These are phyloP conservation scores for Boletus bicolor DNA, from an alignment of 768 basidiomycete species.

Conservation along the genomic window DNA sequence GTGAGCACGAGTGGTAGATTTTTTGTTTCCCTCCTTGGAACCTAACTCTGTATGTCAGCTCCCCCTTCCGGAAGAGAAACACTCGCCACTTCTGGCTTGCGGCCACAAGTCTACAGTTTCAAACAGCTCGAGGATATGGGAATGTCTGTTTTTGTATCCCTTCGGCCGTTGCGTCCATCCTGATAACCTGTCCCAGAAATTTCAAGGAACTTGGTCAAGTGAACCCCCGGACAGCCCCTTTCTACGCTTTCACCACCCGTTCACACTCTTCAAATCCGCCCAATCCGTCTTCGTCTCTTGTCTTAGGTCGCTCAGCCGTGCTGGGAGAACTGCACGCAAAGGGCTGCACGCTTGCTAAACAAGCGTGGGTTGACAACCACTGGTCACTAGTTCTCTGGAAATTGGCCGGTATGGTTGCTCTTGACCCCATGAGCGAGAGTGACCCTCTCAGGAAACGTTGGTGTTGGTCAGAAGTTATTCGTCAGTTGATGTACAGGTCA, in stretches of 20 bases:
- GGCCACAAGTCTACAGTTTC: conserved; percentile 44
- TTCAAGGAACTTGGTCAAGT: conserved; percentile 50
- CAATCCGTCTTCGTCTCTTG: conserved; percentile 17
- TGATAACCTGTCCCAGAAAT: conserved; percentile 39
- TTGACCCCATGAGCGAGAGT: conserved; percentile 61
- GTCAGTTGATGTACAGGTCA: conserved; percentile 85
- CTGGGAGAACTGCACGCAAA: conserved; percentile 49
- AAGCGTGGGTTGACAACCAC: conserved; percentile 88
- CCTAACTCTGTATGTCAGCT: conserved; percentile 21
- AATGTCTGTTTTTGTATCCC: conserved; percentile 41
- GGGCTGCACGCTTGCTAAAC: conserved; percentile 68
- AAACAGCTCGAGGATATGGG: conserved; percentile 48
- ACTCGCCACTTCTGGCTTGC: conserved; percentile 47
- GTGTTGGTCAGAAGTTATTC: conserved; percentile 79
- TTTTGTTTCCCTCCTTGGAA: background rate
- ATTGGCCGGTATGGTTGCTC: conserved; percentile 74
- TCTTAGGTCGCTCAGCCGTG: conserved; percentile 52
- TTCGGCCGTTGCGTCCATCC: background rate
- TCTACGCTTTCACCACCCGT: conserved; percentile 55
- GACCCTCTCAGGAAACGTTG: conserved; percentile 55
- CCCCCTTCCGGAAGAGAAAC: conserved; percentile 39
- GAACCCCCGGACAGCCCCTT: conserved; percentile 50
- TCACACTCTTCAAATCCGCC: conserved; percentile 26
- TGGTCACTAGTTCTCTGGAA: conserved; percentile 95
- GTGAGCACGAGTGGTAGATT: conserved; percentile 32